phyloP scores from a whole-genome alignment of 1,139 yeast species.

The Meyerozyma smithsonii region DNA sequence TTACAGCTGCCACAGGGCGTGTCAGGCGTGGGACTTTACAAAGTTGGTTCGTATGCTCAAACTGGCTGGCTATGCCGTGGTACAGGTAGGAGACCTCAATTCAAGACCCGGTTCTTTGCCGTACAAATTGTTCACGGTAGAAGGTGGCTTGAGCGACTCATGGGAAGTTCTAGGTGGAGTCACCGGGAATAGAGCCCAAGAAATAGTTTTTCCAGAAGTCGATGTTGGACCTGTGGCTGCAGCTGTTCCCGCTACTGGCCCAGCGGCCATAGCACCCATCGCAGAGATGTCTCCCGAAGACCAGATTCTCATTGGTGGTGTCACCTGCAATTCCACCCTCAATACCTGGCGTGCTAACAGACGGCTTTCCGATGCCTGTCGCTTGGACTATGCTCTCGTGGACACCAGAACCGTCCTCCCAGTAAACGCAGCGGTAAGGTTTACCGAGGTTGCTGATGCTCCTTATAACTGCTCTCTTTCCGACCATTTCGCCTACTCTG shows the following conservation, averaged over 20 bases:
- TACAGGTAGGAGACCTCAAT: conserved; percentile 91
- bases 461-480: conserved; percentile 66
- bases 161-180: conserved; percentile 69
- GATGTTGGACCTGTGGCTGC: not conserved
- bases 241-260: not conserved
- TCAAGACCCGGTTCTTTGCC: conserved; percentile 85
- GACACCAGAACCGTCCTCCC: conserved; percentile 54
- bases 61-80: conserved; percentile 75
- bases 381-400: conserved; percentile 85
- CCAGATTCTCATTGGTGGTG: conserved; percentile 70
- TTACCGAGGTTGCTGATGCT: conserved; percentile 61
- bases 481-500: conserved; percentile 88
- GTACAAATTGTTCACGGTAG: conserved; percentile 63
- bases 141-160: conserved; percentile 71
- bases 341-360: conserved; percentile 80
- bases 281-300: conserved; percentile 55
- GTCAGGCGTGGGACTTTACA: conserved; percentile 96
- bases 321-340: conserved; percentile 82
- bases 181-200: not conserved
- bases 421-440: conserved; percentile 58
- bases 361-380: conserved; percentile 69
- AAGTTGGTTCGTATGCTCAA: conserved; percentile 57
- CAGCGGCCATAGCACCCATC: conserved; percentile 30
- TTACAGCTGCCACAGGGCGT: conserved; percentile 82
- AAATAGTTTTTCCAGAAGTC: not conserved